Evolutionary conservation across 805 yeast species (phyloP).

Genomic region (Candida dajiaensis): DNA sequence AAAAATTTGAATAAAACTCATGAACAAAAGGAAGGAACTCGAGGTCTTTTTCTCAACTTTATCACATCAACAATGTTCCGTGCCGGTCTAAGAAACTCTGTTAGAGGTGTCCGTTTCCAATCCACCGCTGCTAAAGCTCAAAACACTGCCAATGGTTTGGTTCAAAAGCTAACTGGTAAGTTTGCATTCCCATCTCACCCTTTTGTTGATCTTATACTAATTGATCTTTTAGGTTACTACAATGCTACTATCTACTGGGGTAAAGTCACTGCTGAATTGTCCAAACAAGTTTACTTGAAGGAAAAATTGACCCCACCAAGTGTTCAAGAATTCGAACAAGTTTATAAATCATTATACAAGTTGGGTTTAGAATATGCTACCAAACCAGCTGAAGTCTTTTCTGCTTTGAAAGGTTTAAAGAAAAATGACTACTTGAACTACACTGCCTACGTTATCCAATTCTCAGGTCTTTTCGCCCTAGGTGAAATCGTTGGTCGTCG

Average conservation of each 20-base stretch:
- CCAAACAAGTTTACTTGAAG: constrained; percentile 68
- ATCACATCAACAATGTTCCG: constrained; percentile 19
- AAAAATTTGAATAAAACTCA: neutral
- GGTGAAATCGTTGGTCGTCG: constrained; percentile 98
- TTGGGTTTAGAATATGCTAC: constrained; percentile 38
- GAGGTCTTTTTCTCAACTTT: too few relatives aligned
- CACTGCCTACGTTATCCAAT: constrained; percentile 74
- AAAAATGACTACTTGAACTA: constrained; percentile 57
- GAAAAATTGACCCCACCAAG: constrained; percentile 95
- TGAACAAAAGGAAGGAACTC: too few relatives aligned
- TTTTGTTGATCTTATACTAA: neutral
- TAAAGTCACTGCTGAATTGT: constrained; percentile 45
- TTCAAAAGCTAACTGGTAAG: constrained; percentile 31
- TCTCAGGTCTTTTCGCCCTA: constrained; percentile 84
- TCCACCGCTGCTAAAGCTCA: constrained; percentile 30
- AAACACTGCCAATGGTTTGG: constrained; percentile 30
- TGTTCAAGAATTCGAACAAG: constrained; percentile 65
- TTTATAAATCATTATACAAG: constrained; percentile 52
- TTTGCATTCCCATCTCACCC: neutral
- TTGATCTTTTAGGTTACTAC: constrained; percentile 20
- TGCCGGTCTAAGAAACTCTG: constrained; percentile 19
- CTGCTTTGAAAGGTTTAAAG: constrained; percentile 40
- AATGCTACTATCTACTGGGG: constrained; percentile 76
- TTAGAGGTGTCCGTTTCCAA: constrained; percentile 29
- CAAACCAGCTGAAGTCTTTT: constrained; percentile 56